These are phyloP conservation scores for Ustilago cynodontis DNA, from an alignment of 1,284 basidiomycete genomes.

Conservation along the genomic window DNA sequence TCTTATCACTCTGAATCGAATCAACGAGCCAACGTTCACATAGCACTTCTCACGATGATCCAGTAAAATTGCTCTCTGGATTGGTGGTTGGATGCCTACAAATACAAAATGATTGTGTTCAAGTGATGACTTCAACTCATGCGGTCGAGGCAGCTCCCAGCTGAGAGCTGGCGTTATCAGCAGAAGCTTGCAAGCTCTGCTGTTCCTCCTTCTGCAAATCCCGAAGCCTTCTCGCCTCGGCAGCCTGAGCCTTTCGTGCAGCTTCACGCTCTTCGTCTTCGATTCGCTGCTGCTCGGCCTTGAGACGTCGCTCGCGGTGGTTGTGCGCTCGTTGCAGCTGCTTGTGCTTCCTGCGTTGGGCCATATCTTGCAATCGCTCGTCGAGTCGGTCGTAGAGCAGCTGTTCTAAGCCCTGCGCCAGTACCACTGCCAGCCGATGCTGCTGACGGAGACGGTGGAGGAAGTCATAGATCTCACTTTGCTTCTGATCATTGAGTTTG, in stretches of 20 bases:
- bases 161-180: constrained; percentile 16
- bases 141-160: constrained; percentile 25
- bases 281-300: constrained; percentile 29
- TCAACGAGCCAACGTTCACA: not conserved
- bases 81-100: not conserved
- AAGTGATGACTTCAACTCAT: constrained; percentile 6
- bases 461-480: constrained; percentile 32
- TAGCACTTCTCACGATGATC: not conserved
- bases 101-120: not conserved
- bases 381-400: constrained; percentile 45
- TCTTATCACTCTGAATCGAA: not conserved
- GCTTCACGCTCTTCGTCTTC: constrained; percentile 38
- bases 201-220: constrained; percentile 36
- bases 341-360: constrained; percentile 5
- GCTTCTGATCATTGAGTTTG: constrained; percentile 23
- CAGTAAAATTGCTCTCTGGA: not conserved
- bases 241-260: constrained; percentile 31
- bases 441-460: constrained; percentile 36
- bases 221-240: constrained; percentile 28
- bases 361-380: constrained; percentile 25
- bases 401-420: constrained; percentile 38
- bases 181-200: constrained; percentile 19
- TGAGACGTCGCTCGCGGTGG: constrained; percentile 18
- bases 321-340: constrained; percentile 18
- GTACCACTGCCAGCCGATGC: constrained; percentile 21